Base-by-base conservation (phyloP, 495 filamentous ascomycete species). In the Mycothermus thermophilus region DNA sequence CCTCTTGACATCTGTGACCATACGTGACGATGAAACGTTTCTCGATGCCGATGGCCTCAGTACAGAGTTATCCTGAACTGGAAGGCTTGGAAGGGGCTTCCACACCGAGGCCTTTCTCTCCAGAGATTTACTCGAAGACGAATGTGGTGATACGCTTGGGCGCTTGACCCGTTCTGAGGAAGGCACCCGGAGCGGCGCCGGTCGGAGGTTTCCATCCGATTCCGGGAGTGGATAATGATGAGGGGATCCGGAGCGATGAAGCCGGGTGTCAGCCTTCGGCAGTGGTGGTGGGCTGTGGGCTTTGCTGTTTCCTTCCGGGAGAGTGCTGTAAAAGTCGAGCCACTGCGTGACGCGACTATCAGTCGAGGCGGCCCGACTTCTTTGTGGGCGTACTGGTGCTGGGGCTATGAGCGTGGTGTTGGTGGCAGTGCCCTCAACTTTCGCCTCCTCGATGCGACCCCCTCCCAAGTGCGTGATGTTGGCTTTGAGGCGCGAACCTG, bases 381-480 rank as follows among this genome's bases (percentile, higher is more conserved):
- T 21, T 14, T 22, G 29, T 1, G 18, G 9, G 3, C 5, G 30
- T 6, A 14, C 28, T 9, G 30, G 26, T 4, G 19, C 15, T 15
- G 44, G 16, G 15, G 33, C 8, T 13, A 31, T 19, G 11, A 41
- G 33, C 5, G 21, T 35, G 18, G 32, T 30, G n/a, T 43, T 38
- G 35, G 14, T 27, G 23, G 21, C 26, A 16, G 34, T 12, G 2
- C 27, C 31, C n/a, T 44, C 28, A 16, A 28, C 13, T n/a, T 35
- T 24, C 4, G 34, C 26, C 8, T 37, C 22, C 4, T 40, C 49
- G 3, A 57, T 37, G 13, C 52, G 50, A 10, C 42, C 41, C 20
- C 57, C 57, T 2, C 57, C 55, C 3, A 58, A 43, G 34, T 60
- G 54, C 19, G 44, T 41, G 28, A 60, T 60, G 17, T 51, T 35